Base-by-base conservation (phyloP, 345 rosid genomes). In the Cardamine resedifolia region DNA sequence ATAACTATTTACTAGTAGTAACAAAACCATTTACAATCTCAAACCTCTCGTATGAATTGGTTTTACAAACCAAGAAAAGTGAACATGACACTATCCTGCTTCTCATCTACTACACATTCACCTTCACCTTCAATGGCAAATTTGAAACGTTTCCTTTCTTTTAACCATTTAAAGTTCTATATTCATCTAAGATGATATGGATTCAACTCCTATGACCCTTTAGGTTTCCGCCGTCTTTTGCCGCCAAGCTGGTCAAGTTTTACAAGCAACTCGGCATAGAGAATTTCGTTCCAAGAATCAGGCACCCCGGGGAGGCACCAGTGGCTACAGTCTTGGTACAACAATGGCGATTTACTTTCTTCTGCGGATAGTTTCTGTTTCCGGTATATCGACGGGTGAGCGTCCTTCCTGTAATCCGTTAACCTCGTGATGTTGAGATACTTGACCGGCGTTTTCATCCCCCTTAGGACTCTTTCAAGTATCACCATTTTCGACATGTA, bases 291-390 rank as follows among this genome's bases (percentile, higher is more conserved):
- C 99, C 99, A 95, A 0, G 88, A 72, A 62, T 95, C 99, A 0
- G 98, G 99, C 23, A 95, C 98, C 0, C 99, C 99, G 0, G 99
- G 98, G 57, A 95, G 96, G 82, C 99, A 95, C 99, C 99, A 95
- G 38, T 95, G 99, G 83, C 99, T 91, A 82, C 99, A 95, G 68
- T 95, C 99, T 66, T 95, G 99, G 81, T 68, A 91, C 66, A 15
- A 75, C 75, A 90, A 51, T 0, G 94, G 92, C 0, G 87, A 73
- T 60, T 64, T 79, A 63, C 82, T 82, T 78, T 91, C 90, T 38
- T 70, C 90, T 0, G 27, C 74, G 0, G 96, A 10, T 14, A 86
- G 4, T 23, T 81, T 74, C 21, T 73, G 87, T 76, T 82, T 91
- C 77, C 96, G 64, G 67, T 90, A 95, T n/a, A 95, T 74, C 0